Evolutionary conservation across 495 filamentous ascomycete species (phyloP).

Genomic region (Penicillium crystallinum): DNA sequence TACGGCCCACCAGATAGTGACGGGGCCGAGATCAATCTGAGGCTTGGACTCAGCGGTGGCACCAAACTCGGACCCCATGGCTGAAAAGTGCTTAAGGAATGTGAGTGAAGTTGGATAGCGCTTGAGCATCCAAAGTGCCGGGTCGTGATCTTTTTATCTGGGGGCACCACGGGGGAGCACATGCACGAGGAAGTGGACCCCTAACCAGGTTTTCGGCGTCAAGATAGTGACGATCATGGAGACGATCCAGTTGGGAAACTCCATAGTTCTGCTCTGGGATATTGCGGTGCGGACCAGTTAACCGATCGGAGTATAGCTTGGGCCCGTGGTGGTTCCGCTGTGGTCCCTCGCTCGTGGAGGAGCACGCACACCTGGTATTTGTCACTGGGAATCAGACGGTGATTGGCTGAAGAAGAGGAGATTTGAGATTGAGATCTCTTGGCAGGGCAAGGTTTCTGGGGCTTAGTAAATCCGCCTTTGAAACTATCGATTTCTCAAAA

Average conservation of each 20-base stretch:
- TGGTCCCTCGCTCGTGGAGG: background rate
- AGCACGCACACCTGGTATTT: background rate
- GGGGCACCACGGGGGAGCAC: background rate
- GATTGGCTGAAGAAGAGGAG: background rate
- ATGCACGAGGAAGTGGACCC: background rate
- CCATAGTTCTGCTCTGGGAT: background rate
- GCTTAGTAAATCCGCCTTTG: background rate
- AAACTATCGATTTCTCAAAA: background rate
- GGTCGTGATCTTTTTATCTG: constrained; percentile 3
- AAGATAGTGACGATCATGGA: background rate
- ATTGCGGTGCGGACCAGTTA: background rate
- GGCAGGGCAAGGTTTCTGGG: background rate
- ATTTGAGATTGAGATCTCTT: constrained; percentile 5
- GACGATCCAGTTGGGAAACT: too few species aligned
- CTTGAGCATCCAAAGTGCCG: background rate
- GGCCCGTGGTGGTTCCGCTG: background rate
- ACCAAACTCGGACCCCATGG: constrained; percentile 37
- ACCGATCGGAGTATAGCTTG: background rate
- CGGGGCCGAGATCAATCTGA: constrained; percentile 17
- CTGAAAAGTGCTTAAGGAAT: constrained; percentile 21
- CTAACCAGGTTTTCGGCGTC: background rate
- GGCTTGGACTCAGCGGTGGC: constrained; percentile 27
- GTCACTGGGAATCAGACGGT: background rate
- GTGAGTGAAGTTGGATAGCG: constrained; percentile 29
- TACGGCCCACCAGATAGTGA: constrained; percentile 31